phyloP scores from a whole-genome alignment of 495 filamentous ascomycete genomes.

The Trichocladium antarcticum region DNA sequence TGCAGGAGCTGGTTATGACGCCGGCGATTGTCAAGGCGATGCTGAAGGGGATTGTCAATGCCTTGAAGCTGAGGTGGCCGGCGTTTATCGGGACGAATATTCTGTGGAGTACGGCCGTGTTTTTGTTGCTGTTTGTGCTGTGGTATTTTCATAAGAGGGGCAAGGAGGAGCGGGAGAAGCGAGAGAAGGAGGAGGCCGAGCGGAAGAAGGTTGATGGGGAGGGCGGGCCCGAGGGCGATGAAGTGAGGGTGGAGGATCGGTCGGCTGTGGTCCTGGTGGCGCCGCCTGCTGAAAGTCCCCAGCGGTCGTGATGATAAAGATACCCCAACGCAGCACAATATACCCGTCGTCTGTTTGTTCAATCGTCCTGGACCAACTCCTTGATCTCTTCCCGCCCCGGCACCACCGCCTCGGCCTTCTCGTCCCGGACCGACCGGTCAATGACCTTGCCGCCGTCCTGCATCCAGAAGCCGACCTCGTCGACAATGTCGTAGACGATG shows the following conservation, averaged over 20 bases:
- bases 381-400: constrained; percentile 45
- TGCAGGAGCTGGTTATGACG: constrained; percentile 75
- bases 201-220: background rate
- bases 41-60: constrained; percentile 75
- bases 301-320: background rate
- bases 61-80: constrained; percentile 72
- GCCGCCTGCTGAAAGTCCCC: constrained; percentile 1
- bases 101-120: constrained; percentile 72
- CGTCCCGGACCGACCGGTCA: constrained; percentile 30
- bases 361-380: constrained; percentile 50
- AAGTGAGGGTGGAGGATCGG: constrained; percentile 5
- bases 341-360: background rate
- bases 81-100: constrained; percentile 76
- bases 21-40: constrained; percentile 72
- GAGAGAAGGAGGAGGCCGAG: constrained; percentile 35
- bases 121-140: constrained; percentile 76
- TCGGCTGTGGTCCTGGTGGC: background rate
- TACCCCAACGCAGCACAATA: background rate
- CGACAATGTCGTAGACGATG: constrained; percentile 78
- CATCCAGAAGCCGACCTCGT: constrained; percentile 76
- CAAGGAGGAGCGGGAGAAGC: constrained; percentile 67
- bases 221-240: background rate
- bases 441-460: constrained; percentile 48
- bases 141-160: constrained; percentile 98
- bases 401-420: constrained; percentile 31